Percentiles rank a stretch among this genome's conserved stretches.
Conservation (phyloP, 2,329 filamentous ascomycete genomes). For the Neonectria magnoliae region DNA sequence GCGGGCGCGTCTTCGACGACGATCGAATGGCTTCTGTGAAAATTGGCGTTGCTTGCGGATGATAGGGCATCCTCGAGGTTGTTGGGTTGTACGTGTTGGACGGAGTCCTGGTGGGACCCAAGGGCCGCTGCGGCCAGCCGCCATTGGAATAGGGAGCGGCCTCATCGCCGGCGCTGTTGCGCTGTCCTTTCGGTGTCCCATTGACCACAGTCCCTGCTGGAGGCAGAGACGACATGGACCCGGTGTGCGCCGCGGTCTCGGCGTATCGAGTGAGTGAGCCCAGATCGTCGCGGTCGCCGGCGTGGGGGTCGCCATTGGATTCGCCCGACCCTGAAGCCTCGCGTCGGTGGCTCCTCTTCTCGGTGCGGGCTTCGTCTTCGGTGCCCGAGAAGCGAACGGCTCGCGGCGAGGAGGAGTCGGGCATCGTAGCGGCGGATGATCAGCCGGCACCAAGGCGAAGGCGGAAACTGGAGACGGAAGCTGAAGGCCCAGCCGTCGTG, state of each 20-base stretch:
- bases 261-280: conserved; percentile 56
- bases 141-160: conserved; percentile 44
- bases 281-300: conserved; percentile 60
- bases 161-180: conserved; percentile 46
- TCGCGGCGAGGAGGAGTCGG: conserved; percentile 63
- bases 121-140: conserved; percentile 70
- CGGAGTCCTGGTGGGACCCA: conserved; percentile 75
- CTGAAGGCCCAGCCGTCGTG: conserved; percentile 30
- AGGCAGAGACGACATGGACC: conserved; percentile 55
- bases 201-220: conserved; percentile 52
- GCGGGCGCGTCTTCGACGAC: conserved; percentile 61
- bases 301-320: conserved; percentile 53
- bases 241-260: conserved; percentile 52
- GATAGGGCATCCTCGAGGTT: conserved; percentile 59
- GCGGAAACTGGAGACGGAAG: conserved; percentile 31
- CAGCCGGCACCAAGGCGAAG: conserved; percentile 29
- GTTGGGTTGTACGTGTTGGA: conserved; percentile 84
- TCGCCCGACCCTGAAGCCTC: conserved; percentile 32
- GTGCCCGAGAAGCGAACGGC: conserved; percentile 65
- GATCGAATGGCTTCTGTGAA: conserved; percentile 59
- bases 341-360: conserved; percentile 53
- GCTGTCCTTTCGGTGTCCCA: conserved; percentile 53
- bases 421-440: conserved; percentile 41
- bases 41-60: conserved; percentile 55
- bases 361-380: conserved; percentile 55